A percentile compares a stretch with the other conserved stretches of the same genome.
phyloP scores from a whole-genome alignment of 2,329 filamentous ascomycete species.

The Cladosporium sp. region DNA sequence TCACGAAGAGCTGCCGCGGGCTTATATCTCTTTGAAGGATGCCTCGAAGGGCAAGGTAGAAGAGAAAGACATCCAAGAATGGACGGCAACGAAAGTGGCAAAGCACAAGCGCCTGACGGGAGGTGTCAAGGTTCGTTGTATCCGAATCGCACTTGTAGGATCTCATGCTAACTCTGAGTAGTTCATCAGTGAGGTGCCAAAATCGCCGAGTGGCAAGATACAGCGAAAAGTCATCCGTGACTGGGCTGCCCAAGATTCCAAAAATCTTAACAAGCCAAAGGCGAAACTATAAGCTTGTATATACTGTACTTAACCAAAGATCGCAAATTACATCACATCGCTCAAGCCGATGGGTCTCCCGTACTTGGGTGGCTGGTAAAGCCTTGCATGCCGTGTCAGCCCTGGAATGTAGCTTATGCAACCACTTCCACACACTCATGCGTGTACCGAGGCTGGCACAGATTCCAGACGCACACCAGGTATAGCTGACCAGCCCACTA shows the following conservation, averaged over 20 bases:
- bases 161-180: constrained; percentile 26
- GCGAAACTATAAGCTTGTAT: constrained; percentile 30
- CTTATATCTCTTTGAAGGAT: constrained; percentile 46
- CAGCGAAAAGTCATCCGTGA: constrained; percentile 45
- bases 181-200: constrained; percentile 52
- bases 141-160: background rate
- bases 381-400: background rate
- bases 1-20: constrained; percentile 49
- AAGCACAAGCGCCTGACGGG: constrained; percentile 51
- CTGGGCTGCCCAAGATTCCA: constrained; percentile 46
- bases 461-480: background rate
- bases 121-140: constrained; percentile 36
- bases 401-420: constrained; percentile 29
- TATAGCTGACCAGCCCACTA: background rate
- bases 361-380: background rate
- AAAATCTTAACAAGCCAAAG: constrained; percentile 32
- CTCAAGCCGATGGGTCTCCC: too few species aligned
- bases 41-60: constrained; percentile 33
- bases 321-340: background rate
- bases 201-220: constrained; percentile 52
- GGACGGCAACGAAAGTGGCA: constrained; percentile 49
- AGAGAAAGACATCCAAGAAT: constrained; percentile 47
- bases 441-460: constrained; percentile 26
- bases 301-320: background rate
- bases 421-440: constrained; percentile 22